phyloP scores from a whole-genome alignment of 2,329 filamentous ascomycete species.

The Hymenoscyphus fraxineus region DNA sequence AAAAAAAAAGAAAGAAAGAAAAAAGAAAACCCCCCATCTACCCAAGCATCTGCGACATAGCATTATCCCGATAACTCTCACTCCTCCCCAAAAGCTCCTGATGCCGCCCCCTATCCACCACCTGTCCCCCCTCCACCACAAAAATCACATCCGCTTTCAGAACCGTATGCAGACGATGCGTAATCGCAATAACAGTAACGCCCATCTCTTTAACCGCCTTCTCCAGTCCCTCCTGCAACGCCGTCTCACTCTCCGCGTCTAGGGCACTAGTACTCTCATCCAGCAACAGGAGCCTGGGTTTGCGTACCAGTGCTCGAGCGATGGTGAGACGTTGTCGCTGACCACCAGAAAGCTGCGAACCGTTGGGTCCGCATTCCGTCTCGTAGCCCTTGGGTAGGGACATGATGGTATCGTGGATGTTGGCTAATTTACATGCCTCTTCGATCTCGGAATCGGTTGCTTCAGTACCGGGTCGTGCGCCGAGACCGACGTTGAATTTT shows the following conservation, averaged over 20 bases:
- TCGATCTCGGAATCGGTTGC: slow-evolving; percentile 47
- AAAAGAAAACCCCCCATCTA: no score
- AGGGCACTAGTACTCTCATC: slow-evolving; percentile 77
- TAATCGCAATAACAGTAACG: slow-evolving; percentile 71
- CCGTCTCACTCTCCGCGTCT: slow-evolving; percentile 63
- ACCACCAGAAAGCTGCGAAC: slow-evolving; percentile 76
- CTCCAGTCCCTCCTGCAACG: slow-evolving; percentile 64
- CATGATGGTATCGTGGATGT: slow-evolving; percentile 49
- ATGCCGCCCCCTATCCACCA: slow-evolving; percentile 81
- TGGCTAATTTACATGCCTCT: slow-evolving; percentile 45
- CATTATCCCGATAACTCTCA: slow-evolving; percentile 35
- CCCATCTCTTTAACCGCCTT: slow-evolving; percentile 45
- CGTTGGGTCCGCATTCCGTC: slow-evolving; percentile 81
- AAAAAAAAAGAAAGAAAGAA: no score
- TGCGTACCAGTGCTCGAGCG: slow-evolving; percentile 78
- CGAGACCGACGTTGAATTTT: slow-evolving; percentile 53
- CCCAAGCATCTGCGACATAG: slow-evolving; percentile 1
- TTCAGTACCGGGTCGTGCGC: slow-evolving; percentile 52
- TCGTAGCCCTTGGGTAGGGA: slow-evolving; percentile 61
- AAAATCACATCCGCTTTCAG: slow-evolving; percentile 59
- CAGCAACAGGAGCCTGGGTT: slow-evolving; percentile 78
- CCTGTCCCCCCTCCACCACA: slow-evolving; percentile 78
- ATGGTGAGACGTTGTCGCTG: slow-evolving; percentile 92
- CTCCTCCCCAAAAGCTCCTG: slow-evolving; percentile 58
- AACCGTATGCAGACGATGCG: slow-evolving; percentile 70